These are phyloP conservation scores for Erysimum cheiri DNA, from an alignment of 441 rosid genomes.

Conservation along the genomic window DNA sequence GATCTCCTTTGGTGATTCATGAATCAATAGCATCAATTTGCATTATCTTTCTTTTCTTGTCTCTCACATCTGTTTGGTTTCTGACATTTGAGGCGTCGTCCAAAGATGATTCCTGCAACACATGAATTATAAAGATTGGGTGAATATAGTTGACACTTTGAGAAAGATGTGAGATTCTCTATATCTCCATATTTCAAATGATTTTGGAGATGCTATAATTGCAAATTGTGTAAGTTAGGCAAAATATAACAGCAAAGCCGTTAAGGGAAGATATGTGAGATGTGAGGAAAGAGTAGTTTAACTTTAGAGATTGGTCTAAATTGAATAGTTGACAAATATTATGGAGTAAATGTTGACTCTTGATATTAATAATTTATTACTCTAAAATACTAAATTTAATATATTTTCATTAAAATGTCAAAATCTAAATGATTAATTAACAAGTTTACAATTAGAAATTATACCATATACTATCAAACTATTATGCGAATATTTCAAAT, in stretches of 20 bases:
- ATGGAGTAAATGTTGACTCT: not conserved
- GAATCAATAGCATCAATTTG: slow-evolving; percentile 23
- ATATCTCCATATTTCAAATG: slow-evolving; percentile 2
- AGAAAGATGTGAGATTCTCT: slow-evolving; percentile 24
- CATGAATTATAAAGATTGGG: not conserved
- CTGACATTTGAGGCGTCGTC: not conserved
- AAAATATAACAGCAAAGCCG: not conserved
- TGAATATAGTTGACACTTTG: slow-evolving; percentile 9
- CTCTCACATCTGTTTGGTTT: slow-evolving; percentile 9
- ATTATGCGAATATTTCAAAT: too few species aligned
- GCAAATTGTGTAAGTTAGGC: slow-evolving; percentile 7
- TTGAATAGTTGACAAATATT: not conserved
- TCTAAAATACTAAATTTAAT: not conserved
- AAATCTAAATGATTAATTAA: not conserved
- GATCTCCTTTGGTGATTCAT: slow-evolving; percentile 26
- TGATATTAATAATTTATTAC: not conserved
- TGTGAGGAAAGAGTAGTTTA: not conserved
- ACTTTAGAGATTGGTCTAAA: not conserved
- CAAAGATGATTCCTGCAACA: slow-evolving; percentile 1
- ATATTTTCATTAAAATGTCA: not conserved
- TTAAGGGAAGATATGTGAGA: not conserved
- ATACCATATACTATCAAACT: too few species aligned
- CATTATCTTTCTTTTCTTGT: not conserved
- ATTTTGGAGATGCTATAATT: slow-evolving; percentile 3
- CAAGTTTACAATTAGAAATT: too few species aligned